Percentiles rank a stretch among this genome's conserved stretches.
Conservation (phyloP, 306 rosid species). For the Phaseolus lunatus region DNA sequence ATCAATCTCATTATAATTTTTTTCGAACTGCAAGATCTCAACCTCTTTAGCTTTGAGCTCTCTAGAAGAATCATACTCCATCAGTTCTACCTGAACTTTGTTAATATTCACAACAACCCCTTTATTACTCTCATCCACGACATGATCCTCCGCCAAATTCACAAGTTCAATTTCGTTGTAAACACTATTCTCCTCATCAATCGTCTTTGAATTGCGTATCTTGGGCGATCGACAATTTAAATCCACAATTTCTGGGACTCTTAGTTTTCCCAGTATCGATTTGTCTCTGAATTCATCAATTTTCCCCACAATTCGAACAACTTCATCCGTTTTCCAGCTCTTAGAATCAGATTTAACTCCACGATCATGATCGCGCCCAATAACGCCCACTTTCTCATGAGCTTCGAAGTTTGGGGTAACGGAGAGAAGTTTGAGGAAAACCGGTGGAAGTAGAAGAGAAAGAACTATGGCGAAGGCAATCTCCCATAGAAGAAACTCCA, state of each 20-base stretch:
- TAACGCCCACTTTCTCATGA: constrained; percentile 21
- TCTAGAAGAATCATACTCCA: constrained; percentile 28
- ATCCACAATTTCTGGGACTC: constrained; percentile 38
- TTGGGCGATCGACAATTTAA: constrained; percentile 35
- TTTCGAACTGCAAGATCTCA: constrained; percentile 42
- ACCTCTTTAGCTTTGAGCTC: constrained; percentile 24
- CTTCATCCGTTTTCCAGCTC: constrained; percentile 43
- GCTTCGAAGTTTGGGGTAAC: constrained; percentile 37
- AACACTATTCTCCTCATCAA: constrained; percentile 40
- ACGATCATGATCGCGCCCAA: constrained; percentile 27
- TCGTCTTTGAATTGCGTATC: constrained; percentile 10
- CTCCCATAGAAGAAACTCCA: constrained; percentile 64
- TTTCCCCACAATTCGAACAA: constrained; percentile 47
- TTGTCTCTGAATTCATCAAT: constrained; percentile 46
- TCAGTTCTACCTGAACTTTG: constrained; percentile 44
- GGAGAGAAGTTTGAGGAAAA: constrained; percentile 53
- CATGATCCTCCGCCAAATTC: constrained; percentile 42
- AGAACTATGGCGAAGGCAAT: constrained; percentile 51
- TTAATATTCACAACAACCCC: constrained; percentile 4
- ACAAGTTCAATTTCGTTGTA: constrained; percentile 40
- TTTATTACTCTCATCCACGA: constrained; percentile 39
- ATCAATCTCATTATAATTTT: constrained; percentile 36
- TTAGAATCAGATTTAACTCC: constrained; percentile 44
- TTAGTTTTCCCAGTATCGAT: constrained; percentile 33
- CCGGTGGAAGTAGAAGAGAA: constrained; percentile 53